phyloP scores from a whole-genome alignment of 2,329 filamentous ascomycete species.

The Aspergillus fijiensis region DNA sequence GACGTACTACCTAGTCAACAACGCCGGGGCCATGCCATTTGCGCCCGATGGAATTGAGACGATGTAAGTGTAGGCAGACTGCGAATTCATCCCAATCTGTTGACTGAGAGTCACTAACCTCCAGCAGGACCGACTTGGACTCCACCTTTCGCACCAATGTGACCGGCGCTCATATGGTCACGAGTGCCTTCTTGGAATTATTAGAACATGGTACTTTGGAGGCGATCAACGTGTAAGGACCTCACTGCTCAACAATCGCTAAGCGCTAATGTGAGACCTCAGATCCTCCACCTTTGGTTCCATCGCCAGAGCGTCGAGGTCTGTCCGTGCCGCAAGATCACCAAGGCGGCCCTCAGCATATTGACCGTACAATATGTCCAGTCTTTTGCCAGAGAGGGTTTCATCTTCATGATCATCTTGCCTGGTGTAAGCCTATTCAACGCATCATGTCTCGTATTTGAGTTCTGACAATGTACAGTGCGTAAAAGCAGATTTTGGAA shows the following conservation, averaged over 20 bases:
- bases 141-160: slow-evolving; percentile 34
- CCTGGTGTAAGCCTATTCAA: slow-evolving; percentile 47
- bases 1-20: slow-evolving; percentile 34
- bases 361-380: slow-evolving; percentile 43
- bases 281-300: slow-evolving; percentile 46
- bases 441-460: neutral
- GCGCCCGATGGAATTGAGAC: slow-evolving; percentile 14
- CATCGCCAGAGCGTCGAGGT: slow-evolving; percentile 28
- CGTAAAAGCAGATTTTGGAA: slow-evolving; percentile 45
- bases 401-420: slow-evolving; percentile 43
- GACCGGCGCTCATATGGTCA: slow-evolving; percentile 37
- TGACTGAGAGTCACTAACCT: too few relatives aligned
- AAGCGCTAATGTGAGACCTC: slow-evolving; percentile 8
- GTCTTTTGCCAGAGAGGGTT: slow-evolving; percentile 38
- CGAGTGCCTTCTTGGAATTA: slow-evolving; percentile 35
- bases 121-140: neutral
- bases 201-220: slow-evolving; percentile 38
- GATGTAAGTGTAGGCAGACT: slow-evolving; percentile 8
- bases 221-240: slow-evolving; percentile 43
- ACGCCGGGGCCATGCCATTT: slow-evolving; percentile 25
- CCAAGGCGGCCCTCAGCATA: slow-evolving; percentile 51
- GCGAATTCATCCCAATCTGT: too few relatives aligned
- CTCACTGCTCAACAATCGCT: neutral
- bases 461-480: slow-evolving; percentile 31
- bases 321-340: slow-evolving; percentile 37